A percentile compares a stretch with the other conserved stretches of the same genome.
phyloP scores from a whole-genome alignment of 2,329 filamentous ascomycete species.

The Zymoseptoria crescenta region DNA sequence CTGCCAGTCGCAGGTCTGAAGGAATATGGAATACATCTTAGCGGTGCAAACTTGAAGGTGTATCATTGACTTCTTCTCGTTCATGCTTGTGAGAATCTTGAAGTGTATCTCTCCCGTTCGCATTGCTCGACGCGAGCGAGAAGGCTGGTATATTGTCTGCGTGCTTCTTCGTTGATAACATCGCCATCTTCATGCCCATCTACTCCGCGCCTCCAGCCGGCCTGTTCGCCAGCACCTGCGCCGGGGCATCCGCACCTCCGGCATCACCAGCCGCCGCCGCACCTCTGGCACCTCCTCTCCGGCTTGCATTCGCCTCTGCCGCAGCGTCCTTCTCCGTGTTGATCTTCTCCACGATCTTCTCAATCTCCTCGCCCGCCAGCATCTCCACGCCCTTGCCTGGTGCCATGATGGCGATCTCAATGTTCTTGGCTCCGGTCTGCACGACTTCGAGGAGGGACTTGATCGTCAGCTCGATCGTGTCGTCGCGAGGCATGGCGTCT shows the following conservation, averaged over 20 bases:
- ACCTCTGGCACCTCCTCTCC: constrained; percentile 49
- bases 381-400: constrained; percentile 87
- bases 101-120: background rate
- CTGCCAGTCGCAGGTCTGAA: background rate
- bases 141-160: background rate
- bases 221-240: constrained; percentile 29
- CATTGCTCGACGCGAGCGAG: background rate
- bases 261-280: constrained; percentile 18
- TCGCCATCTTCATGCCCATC: background rate
- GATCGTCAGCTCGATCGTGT: constrained; percentile 93
- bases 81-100: too few relatives aligned
- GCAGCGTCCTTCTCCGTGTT: constrained; percentile 96
- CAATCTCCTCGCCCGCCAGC: constrained; percentile 91
- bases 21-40: constrained; percentile 2
- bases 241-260: constrained; percentile 21
- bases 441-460: constrained; percentile 97
- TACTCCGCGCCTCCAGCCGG: constrained; percentile 28
- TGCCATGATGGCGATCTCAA: constrained; percentile 97
- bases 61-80: background rate
- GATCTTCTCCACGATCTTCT: constrained; percentile 96
- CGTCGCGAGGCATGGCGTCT: constrained; percentile 91
- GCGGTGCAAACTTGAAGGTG: background rate
- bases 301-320: constrained; percentile 86
- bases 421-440: constrained; percentile 98
- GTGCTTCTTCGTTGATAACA: background rate